phyloP scores from a whole-genome alignment of 1,139 yeast genomes.

The Petasospora rhodanensis region DNA sequence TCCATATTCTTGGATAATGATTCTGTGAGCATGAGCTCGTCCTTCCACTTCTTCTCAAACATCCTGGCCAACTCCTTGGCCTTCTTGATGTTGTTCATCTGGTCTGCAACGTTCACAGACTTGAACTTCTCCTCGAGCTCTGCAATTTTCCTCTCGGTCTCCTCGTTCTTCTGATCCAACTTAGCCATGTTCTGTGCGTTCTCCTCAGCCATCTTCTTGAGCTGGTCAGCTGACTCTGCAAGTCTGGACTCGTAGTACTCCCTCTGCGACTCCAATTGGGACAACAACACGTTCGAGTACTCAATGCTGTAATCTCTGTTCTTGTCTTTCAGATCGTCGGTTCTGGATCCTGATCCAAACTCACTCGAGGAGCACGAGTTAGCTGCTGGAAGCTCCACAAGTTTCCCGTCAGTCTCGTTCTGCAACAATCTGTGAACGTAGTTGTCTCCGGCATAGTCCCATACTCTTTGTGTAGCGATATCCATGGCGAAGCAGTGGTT shows the following conservation, averaged over 20 bases:
- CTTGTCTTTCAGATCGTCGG: conserved; percentile 28
- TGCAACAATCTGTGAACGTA: conserved; percentile 86
- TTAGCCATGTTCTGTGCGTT: no score
- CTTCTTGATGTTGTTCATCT: conserved; percentile 1
- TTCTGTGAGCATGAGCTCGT: conserved; percentile 49
- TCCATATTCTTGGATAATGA: conserved; percentile 58
- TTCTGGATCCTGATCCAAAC: conserved; percentile 5
- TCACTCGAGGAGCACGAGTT: conserved; percentile 9
- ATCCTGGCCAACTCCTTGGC: conserved; percentile 20
- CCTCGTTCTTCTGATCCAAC: conserved; percentile 29
- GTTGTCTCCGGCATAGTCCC: conserved; percentile 94
- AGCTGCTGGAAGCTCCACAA: conserved; percentile 59
- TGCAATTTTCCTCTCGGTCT: conserved; percentile 21
- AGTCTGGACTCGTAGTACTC: conserved; percentile 72
- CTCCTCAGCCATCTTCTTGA: conserved; percentile 1
- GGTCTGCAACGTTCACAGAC: conserved; percentile 7
- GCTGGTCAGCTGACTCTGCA: conserved; percentile 34
- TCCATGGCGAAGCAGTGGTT: conserved; percentile 95
- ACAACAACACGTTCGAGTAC: conserved; percentile 70
- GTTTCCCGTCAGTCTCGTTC: conserved; percentile 79
- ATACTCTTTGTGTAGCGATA: conserved; percentile 74
- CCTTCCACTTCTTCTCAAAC: conserved; percentile 34
- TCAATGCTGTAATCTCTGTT: conserved; percentile 63
- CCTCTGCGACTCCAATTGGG: conserved; percentile 86
- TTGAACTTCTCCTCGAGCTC: conserved; percentile 25